Conservation (phyloP, 2,329 filamentous ascomycete species). For the Graphiopsis chlorocephala region DNA sequence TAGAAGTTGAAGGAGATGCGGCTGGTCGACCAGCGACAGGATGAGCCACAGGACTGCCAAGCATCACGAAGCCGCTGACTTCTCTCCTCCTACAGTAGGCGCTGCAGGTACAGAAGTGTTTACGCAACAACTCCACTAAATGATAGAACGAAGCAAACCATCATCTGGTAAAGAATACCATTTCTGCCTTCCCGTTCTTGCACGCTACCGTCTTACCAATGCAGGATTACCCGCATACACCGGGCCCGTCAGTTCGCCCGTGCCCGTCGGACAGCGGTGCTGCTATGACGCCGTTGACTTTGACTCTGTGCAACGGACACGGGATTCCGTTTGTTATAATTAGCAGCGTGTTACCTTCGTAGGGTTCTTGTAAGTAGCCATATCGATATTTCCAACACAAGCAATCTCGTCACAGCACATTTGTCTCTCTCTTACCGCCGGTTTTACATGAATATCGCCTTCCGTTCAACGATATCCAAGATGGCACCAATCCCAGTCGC, state of each 20-base stretch:
- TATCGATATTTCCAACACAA: not conserved
- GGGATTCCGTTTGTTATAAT: not conserved
- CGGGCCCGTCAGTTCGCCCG: slow-evolving; percentile 1
- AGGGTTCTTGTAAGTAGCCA: not conserved
- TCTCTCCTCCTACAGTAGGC: slow-evolving; percentile 28
- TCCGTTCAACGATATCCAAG: not conserved
- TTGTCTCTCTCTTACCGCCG: not conserved
- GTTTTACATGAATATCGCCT: slow-evolving; percentile 7
- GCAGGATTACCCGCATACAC: not conserved
- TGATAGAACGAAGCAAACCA: not conserved
- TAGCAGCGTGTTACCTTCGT: not conserved
- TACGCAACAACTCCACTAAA: not conserved
- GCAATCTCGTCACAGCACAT: not conserved
- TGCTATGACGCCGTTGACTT: slow-evolving; percentile 5
- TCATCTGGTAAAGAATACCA: not conserved
- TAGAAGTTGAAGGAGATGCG: not conserved
- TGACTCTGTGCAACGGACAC: not conserved
- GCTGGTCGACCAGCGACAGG: not conserved
- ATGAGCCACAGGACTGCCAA: slow-evolving; percentile 1
- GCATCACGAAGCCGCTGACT: slow-evolving; percentile 36
- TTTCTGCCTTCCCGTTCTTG: not conserved
- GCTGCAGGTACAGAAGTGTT: slow-evolving; percentile 23
- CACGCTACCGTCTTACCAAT: not conserved
- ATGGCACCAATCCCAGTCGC: slow-evolving; percentile 25
- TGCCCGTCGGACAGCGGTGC: slow-evolving; percentile 1